Evolutionary conservation across 371 early-diverging fungal species (phyloP).

Genomic region (Conidiobolus incongruus): DNA sequence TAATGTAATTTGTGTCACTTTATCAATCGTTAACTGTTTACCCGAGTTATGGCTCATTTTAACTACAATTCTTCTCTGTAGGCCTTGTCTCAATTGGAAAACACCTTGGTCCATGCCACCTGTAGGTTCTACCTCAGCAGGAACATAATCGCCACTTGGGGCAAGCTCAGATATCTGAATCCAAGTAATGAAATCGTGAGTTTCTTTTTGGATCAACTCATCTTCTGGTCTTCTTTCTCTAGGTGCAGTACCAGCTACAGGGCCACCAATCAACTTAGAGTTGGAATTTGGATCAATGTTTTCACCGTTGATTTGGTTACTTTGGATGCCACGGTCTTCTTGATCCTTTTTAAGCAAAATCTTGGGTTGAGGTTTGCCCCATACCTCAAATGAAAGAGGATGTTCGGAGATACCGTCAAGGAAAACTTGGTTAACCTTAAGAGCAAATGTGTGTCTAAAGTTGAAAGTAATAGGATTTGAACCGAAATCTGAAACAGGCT

Average conservation of each 20-base stretch:
- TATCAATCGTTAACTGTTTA: slow-evolving; percentile 32
- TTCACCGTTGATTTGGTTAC: too few species aligned
- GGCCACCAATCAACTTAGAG: neutral
- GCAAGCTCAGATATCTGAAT: slow-evolving; percentile 41
- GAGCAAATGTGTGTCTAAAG: slow-evolving; percentile 33
- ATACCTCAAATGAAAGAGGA: slow-evolving; percentile 30
- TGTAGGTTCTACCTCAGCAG: slow-evolving; percentile 33
- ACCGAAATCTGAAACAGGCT: slow-evolving; percentile 27
- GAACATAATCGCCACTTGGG: slow-evolving; percentile 42
- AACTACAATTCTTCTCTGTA: slow-evolving; percentile 53
- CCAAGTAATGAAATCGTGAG: slow-evolving; percentile 44
- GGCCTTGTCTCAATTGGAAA: slow-evolving; percentile 58
- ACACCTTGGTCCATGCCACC: slow-evolving; percentile 28
- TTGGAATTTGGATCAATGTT: neutral
- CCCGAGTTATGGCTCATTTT: slow-evolving; percentile 55
- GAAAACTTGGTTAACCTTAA: slow-evolving; percentile 18
- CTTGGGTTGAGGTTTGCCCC: slow-evolving; percentile 25
- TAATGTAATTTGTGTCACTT: slow-evolving; percentile 24
- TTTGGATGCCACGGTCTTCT: slow-evolving; percentile 21
- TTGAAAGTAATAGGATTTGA: slow-evolving; percentile 24
- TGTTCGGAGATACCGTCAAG: slow-evolving; percentile 16
- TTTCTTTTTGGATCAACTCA: slow-evolving; percentile 32
- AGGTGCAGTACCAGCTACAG: slow-evolving; percentile 6
- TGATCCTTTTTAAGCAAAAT: slow-evolving; percentile 26
- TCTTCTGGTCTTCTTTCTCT: slow-evolving; percentile 34